Evolutionary conservation across 768 basidiomycete genomes (phyloP).

Genomic region (Rhodotorula graminis): DNA sequence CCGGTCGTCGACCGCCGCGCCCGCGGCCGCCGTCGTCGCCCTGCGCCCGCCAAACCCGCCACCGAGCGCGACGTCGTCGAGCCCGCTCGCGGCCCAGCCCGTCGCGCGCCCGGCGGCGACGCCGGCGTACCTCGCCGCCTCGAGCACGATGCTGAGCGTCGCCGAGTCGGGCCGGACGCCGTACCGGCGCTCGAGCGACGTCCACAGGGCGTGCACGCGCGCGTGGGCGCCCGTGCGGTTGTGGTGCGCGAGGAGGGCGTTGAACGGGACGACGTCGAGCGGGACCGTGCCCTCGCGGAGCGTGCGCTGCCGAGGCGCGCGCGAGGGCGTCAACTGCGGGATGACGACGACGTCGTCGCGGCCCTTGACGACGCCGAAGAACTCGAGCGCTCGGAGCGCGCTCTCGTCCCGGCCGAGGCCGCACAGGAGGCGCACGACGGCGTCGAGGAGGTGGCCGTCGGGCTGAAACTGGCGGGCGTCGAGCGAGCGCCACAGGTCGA

Average conservation of each 20-base stretch:
- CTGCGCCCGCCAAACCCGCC: not conserved
- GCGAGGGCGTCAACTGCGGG: not conserved
- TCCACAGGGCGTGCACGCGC: slow-evolving; percentile 5
- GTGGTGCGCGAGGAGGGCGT: slow-evolving; percentile 14
- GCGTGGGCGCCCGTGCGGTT: not conserved
- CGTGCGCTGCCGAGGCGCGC: not conserved
- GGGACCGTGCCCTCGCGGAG: not conserved
- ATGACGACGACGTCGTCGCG: not conserved
- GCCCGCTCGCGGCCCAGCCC: slow-evolving; percentile 15
- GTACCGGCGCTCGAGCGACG: not conserved
- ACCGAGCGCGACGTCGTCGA: not conserved
- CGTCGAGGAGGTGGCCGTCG: slow-evolving; percentile 18
- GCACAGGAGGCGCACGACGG: slow-evolving; percentile 5
- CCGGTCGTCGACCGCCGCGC: slow-evolving; percentile 13
- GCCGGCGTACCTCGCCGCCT: slow-evolving; percentile 30
- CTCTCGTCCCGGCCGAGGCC: not conserved
- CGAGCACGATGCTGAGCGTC: slow-evolving; percentile 33
- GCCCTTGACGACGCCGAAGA: not conserved
- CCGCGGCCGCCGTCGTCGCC: not conserved
- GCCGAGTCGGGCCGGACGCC: slow-evolving; percentile 25
- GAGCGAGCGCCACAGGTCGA: slow-evolving; percentile 12
- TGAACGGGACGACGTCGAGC: slow-evolving; percentile 27
- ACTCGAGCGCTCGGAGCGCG: not conserved
- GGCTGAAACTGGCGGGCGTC: not conserved
- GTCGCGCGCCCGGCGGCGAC: slow-evolving; percentile 9